Evolutionary conservation across 371 early-diverging fungal species (phyloP), one percentile per base, ranked within the genome.

Genomic region (Actinomortierella wolfii): DNA sequence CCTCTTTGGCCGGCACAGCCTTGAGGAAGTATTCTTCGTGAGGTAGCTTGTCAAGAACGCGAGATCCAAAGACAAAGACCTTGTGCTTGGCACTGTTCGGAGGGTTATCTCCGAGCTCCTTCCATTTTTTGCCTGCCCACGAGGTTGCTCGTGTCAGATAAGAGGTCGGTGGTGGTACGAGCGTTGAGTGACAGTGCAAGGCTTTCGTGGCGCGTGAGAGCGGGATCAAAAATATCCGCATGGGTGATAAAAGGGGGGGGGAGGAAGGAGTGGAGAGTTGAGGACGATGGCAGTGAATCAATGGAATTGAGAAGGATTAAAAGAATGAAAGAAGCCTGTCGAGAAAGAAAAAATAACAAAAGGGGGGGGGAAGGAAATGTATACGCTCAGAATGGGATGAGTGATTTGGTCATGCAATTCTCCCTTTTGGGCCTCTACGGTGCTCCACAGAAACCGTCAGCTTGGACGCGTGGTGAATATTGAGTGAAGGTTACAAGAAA

Each of bases 1-100:
- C 84, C 55, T 81, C 81, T 44, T 81, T 81, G 14, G 73, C 60
- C 3, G 92, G 92, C 1, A 94, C 79, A 40, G 81, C 85, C 64
- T 92, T 94, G 56, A 94, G 76, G 66, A 92, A 92, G 68, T 84
- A 89, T 73, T 94, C 94, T 46, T 85, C 84, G 60, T 90, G 86
- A 65, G 89, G 88, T 41, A 90, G 74, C 57, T 81, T 83, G 73
- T 92, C 90, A 79, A 92, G 84, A 48, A 94, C 68, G 21, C 76
- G 67, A 39, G 82, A 81, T 21, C 94, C 94, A 20, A 77, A 78
- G 17, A 75, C 57, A 62, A 88, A 85, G 14, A 91, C 66, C 46
- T 84, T 82, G 23, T 78, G 76, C 48, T 88, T 86, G 86, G 88
- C 84, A 47, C 80, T 76, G 9, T 74, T 76, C 8, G 77, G 70